Conservation (phyloP, 495 filamentous ascomycete species). For the Friedmanniomyces endolithicus region DNA sequence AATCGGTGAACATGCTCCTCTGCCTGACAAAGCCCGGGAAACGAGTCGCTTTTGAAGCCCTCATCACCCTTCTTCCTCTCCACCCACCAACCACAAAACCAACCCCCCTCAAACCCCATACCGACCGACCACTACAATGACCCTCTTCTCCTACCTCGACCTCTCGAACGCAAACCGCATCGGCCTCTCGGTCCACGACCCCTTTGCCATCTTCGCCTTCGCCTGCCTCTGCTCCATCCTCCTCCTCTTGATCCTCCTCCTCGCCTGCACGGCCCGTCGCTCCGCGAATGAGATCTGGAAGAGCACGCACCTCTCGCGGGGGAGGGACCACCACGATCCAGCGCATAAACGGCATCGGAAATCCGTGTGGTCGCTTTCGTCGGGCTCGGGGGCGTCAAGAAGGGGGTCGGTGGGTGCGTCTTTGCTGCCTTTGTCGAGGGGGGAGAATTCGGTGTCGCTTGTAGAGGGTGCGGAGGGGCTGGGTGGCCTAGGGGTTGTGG, state of each 20-base stretch:
- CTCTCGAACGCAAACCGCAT: background rate
- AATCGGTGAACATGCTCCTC: background rate
- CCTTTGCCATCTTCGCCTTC: slow-evolving; percentile 1
- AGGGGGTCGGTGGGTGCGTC: background rate
- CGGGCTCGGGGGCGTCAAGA: background rate
- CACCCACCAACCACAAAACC: too few species aligned
- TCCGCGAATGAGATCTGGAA: background rate
- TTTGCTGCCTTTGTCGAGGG: background rate
- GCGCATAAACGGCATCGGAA: background rate
- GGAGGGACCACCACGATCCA: background rate
- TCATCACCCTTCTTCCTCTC: too few species aligned
- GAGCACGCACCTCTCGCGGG: background rate
- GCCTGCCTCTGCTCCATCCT: background rate
- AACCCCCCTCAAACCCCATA: too few species aligned
- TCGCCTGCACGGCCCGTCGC: background rate
- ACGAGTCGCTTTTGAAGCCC: too few species aligned
- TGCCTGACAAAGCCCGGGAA: too few species aligned
- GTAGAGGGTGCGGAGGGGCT: background rate
- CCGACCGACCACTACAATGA: background rate
- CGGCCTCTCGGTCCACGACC: background rate
- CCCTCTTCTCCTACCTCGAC: slow-evolving; percentile 1
- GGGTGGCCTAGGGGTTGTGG: background rate
- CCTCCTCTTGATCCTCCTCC: background rate
- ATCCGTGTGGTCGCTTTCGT: background rate
- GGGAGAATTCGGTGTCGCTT: background rate